Evolutionary conservation across 129 eudicot genomes (phyloP).

Genomic region (Centaurea solstitialis): DNA sequence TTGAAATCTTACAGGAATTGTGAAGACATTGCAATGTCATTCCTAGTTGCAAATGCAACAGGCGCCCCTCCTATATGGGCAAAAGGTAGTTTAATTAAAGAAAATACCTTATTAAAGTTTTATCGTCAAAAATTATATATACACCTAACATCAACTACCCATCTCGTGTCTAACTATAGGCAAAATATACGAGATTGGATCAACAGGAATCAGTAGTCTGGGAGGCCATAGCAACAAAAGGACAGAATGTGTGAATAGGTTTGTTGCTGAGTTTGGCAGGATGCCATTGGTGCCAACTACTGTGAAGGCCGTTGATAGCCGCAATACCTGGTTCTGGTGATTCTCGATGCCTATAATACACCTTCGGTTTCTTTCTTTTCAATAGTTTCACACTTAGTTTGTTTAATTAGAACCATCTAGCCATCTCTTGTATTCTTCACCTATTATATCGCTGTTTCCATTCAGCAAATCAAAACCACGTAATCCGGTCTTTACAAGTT

Average conservation of each 20-base stretch:
- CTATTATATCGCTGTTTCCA: background rate
- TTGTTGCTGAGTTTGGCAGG: constrained; percentile 60
- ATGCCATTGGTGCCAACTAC: constrained; percentile 86
- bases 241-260: constrained; percentile 74
- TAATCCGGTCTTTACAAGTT: background rate
- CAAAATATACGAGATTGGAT: constrained; percentile 80
- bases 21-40: constrained; percentile 88
- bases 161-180: constrained; percentile 46
- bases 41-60: constrained; percentile 73
- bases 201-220: constrained; percentile 89
- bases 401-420: constrained; percentile 16
- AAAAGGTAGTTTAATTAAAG: constrained; percentile 46
- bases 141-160: background rate
- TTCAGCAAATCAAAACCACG: constrained; percentile 8
- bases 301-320: constrained; percentile 90
- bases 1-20: constrained; percentile 55
- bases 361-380: background rate
- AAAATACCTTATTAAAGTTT: background rate
- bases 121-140: background rate
- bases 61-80: constrained; percentile 81
- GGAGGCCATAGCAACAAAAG: constrained; percentile 81
- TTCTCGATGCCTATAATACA: background rate
- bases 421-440: constrained; percentile 10
- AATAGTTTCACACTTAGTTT: constrained; percentile 5
- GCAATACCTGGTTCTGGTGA: constrained; percentile 88